Evolutionary conservation across 805 yeast genomes (phyloP).

Genomic region (Metschnikowia amazonensis): DNA sequence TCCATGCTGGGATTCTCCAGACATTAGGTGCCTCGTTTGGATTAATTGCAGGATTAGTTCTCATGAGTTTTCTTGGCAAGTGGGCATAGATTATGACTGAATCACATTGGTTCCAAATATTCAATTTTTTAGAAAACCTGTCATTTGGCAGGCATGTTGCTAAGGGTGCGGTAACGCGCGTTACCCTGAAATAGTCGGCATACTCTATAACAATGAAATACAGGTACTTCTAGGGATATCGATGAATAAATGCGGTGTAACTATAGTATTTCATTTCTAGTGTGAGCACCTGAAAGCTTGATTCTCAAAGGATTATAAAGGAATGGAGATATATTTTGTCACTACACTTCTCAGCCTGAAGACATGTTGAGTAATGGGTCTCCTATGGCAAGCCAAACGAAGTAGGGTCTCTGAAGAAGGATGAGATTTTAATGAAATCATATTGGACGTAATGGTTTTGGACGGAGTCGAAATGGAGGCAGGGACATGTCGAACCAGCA

Average conservation of each 20-base stretch:
- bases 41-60: constrained; percentile 22
- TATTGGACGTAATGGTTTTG: constrained; percentile 21
- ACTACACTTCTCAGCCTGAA: constrained; percentile 21
- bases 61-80: constrained; percentile 33
- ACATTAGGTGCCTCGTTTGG: constrained; percentile 15
- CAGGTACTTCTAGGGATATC: too few species aligned
- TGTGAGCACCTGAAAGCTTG: too few species aligned
- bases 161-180: too few species aligned
- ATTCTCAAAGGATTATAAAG: too few species aligned
- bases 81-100: constrained; percentile 23
- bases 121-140: too few species aligned
- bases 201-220: too few species aligned
- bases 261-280: too few species aligned
- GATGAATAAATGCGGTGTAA: too few species aligned
- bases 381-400: constrained; percentile 21
- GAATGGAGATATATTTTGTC: constrained; percentile 18
- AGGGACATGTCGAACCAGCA: constrained; percentile 20
- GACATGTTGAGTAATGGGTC: constrained; percentile 23
- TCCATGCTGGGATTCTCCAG: constrained; percentile 16
- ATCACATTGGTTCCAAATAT: too few species aligned
- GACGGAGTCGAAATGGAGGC: constrained; percentile 22
- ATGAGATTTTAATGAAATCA: too few species aligned
- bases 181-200: too few species aligned
- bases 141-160: too few species aligned
- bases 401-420: constrained; percentile 18